A percentile compares a stretch with the other conserved stretches of the same genome.
Evolutionary conservation across 495 filamentous ascomycete genomes (phyloP).

Genomic region (Penicillium alfredii): DNA sequence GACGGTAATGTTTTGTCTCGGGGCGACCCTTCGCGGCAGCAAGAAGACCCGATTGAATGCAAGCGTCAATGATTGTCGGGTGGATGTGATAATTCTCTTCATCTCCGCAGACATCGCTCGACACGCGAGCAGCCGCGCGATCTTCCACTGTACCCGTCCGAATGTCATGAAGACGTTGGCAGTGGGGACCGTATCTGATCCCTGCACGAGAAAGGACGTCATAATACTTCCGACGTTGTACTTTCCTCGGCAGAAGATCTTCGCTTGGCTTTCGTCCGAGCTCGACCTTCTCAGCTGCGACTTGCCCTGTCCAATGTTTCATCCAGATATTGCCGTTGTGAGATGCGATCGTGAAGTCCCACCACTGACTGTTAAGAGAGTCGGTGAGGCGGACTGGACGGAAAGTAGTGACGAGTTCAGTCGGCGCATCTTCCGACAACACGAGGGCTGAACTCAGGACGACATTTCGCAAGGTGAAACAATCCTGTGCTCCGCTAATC

Average conservation of each 20-base stretch:
- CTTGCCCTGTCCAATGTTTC: too few relatives aligned
- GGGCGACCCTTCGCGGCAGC: slow-evolving; percentile 8
- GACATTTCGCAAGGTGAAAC: too few relatives aligned
- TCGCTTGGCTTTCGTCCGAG: slow-evolving; percentile 1
- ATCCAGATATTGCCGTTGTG: slow-evolving; percentile 24
- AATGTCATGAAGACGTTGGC: slow-evolving; percentile 4
- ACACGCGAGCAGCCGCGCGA: background rate
- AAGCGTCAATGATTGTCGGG: slow-evolving; percentile 3
- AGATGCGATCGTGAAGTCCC: slow-evolving; percentile 28
- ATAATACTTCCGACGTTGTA: background rate
- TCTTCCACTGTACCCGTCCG: background rate
- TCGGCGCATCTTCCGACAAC: too few relatives aligned
- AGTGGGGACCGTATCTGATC: slow-evolving; percentile 3
- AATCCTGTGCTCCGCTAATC: slow-evolving; percentile 24
- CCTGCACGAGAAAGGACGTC: background rate
- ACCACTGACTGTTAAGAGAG: slow-evolving; percentile 26
- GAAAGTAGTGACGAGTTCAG: slow-evolving; percentile 31
- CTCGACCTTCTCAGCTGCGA: slow-evolving; percentile 26
- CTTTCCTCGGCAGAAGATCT: background rate
- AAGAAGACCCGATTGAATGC: slow-evolving; percentile 3
- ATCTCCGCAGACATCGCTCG: background rate
- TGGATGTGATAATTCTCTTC: slow-evolving; percentile 4
- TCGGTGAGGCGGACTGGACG: slow-evolving; percentile 18
- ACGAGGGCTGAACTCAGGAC: too few relatives aligned
- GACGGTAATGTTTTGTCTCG: slow-evolving; percentile 4